Evolutionary conservation across 208 protist species (phyloP), one percentile per base, ranked within the genome.

Genomic region (Leishmania turanica): DNA sequence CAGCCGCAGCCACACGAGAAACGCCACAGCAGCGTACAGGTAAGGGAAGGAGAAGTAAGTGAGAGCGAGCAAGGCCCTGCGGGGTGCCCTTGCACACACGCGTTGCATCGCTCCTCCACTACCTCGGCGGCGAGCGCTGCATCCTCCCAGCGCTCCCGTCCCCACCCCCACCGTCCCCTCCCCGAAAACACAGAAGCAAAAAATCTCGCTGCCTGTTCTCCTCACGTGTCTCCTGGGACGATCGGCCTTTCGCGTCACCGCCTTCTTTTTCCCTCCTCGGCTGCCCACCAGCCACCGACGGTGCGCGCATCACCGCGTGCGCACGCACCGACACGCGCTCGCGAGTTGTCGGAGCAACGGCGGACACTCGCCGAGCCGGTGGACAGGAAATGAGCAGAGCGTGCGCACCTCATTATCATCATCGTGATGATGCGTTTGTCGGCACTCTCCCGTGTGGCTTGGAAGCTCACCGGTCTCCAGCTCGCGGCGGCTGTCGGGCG

Each of bases 341-440:
- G 47, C 40, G 42, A 7, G 68, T 42, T 40, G 62, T 68, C 62
- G 62, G 27, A 19, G 31, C 62, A 21, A 24, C 62, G 15, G 27
- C 40, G 62, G 13, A 21, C 62, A 71, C 37, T 19, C 31, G 62
- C 11, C 31, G 62, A 34, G 15, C 31, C 13, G 31, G 31, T 40
- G 62, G 62, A 68, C 8, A 71, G 37, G 40, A 71, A 71, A 71
- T 42, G 65, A n/a, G 34, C 19, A 71, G 24, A 11, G 24, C 65
- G 21, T 24, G 40, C 37, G 40, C 37, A n/a, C 65, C 21, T 42
- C 24, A 47, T 64, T 66, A 19, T 37, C 42, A 71, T 47, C 11
- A 17, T 40, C 31, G 17, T 21, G 45, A 75, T 75, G 47, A n/a
- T 75, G 70, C 70, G 70, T 31, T 47, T 75, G 19, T 58, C 70